Evolutionary conservation across 108 stramenopile genomes (phyloP), one percentile per base, ranked within the genome.

Genomic region (Pseudonitzschia multiseries): DNA sequence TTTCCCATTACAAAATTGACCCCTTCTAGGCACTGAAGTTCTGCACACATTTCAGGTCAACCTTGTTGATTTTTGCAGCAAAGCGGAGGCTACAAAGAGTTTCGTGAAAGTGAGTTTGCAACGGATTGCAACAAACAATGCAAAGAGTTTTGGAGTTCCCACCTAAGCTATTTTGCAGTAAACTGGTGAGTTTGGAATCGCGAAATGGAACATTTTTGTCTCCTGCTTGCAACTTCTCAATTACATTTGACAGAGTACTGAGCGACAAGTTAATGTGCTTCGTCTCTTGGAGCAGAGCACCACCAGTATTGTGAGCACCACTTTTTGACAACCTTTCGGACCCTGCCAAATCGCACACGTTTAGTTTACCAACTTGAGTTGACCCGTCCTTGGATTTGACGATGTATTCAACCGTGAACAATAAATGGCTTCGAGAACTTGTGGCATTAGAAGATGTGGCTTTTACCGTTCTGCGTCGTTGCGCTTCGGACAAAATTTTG

Each of bases 291-390:
- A 95, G 73, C 12, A 92, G 75, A 20, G 84, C 79, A 15, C 93
- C 88, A 26, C 76, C 75, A 52, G 65, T 33, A 27, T 83, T 86
- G 67, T 87, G 83, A 24, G 91, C 89, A 41, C 89, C 91, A 70
- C 95, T 94, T 66, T 96, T 94, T 57, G 79, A 81, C 27, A 96
- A 74, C 20, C 96, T 86, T 73, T 98, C 97, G 50, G 91, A 92
- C 52, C 97, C 97, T 20, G 96, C 96, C n/a, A 98, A 82, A 72
- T 96, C 94, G 70, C 92, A 88, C 65, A 94, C 81, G 57, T 91
- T 85, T 13, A 92, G 84, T 65, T 85, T 85, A 13, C 92, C 90
- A 28, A 68, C 70, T 29, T 88, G 84, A 44, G 14, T 77, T 46
- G 74, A 46, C 18, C 84, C 85, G 42, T 81, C 79, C 51, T 82